Evolutionary conservation across 2,329 filamentous ascomycete genomes (phyloP), one percentile per base, ranked within the genome.

Genomic region (Aspergillus tamarii): DNA sequence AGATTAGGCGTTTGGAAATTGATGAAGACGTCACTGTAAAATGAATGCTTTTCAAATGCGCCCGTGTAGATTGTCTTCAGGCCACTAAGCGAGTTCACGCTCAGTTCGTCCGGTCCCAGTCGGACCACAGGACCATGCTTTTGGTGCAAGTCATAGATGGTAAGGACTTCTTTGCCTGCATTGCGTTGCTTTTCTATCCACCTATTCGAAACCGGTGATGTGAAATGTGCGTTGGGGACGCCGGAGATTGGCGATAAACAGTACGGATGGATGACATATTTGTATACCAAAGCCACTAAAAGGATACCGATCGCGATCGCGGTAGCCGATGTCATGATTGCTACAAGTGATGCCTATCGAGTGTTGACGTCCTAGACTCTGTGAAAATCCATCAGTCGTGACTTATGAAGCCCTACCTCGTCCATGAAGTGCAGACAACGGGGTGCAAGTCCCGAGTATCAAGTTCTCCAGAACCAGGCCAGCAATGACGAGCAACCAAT

Each of bases 41-140:
- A 92, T 34, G 80, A 75, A 7, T 85, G 84, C 74, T 92, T 92
- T 65, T 90, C 88, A 64, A 89, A 91, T 0, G 88, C 89, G 14
- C 89, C 89, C 11, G 84, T 83, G 74, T 92, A 93, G 28, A 93
- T 81, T 1, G 84, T 84, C 53, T 84, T 70, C 28, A 80, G 78
- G 0, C 86, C 84, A 43, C 86, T 83, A 3, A 89, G 78, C 62
- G 84, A 86, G 71, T 89, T 88, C 43, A 91, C 81, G 63, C 87
- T 90, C 63, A 93, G 73, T 68, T 92, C 89, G 46, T 80, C 80
- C 0, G 89, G 89, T 0, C 83, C 87, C 1, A 91, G 77, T 19
- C 87, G 83, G 8, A 91, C 78, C 19, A 91, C 78, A 0, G 87
- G 82, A 0, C 88, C 88, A 1, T 85, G 74, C 3, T 78, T 77